phyloP scores from a whole-genome alignment of 2,329 filamentous ascomycete genomes.

The Rosellinia necatrix region DNA sequence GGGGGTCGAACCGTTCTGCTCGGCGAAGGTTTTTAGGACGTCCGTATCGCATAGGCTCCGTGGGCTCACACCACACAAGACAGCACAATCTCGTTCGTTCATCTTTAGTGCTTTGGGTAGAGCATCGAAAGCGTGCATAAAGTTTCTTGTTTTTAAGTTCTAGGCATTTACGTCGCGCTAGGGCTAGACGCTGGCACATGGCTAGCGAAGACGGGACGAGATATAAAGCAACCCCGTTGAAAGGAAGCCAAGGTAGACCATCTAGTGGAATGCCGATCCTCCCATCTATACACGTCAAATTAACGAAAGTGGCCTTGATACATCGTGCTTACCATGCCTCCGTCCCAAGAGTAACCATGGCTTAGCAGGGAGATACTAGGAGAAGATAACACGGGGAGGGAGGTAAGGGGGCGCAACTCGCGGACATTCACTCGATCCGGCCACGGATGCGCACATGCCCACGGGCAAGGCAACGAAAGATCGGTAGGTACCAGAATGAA shows the following conservation, averaged over 20 bases:
- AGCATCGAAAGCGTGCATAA: not conserved
- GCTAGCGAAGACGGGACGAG: not conserved
- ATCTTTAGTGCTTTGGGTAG: not conserved
- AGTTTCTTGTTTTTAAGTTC: not conserved
- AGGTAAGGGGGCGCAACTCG: too few species aligned
- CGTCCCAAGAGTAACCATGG: not conserved
- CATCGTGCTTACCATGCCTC: not conserved
- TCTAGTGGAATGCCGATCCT: too few species aligned
- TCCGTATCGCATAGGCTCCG: not conserved
- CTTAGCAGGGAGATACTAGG: too few species aligned
- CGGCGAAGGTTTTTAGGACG: slow-evolving; percentile 62
- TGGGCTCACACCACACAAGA: not conserved
- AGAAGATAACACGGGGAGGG: too few species aligned
- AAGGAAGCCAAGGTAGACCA: not conserved
- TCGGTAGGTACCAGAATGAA: not conserved
- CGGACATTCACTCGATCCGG: not conserved
- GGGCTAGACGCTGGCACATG: not conserved
- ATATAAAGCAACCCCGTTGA: not conserved
- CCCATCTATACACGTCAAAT: too few species aligned
- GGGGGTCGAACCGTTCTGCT: slow-evolving; percentile 71
- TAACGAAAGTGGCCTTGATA: too few species aligned
- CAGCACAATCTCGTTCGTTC: not conserved
- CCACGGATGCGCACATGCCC: not conserved
- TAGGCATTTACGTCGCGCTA: not conserved
- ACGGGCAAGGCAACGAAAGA: not conserved